Percentiles rank a stretch among this genome's conserved stretches.
Conservation (phyloP, 805 yeast genomes). For the Ogataea paradorogensis region DNA sequence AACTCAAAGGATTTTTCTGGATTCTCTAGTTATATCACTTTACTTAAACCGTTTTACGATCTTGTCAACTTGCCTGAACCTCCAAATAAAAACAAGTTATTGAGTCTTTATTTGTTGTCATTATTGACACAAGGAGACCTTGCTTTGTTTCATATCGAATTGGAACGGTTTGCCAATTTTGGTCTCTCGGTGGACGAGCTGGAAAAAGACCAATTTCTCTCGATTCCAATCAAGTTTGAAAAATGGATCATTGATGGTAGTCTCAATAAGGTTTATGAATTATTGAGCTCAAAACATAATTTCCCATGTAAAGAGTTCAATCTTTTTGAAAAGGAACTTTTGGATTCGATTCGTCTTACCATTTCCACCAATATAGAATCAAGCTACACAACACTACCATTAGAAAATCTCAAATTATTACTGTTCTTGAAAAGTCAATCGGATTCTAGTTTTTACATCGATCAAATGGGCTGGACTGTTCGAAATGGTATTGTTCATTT, state of each 20-base stretch:
- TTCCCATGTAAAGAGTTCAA: conserved; percentile 74
- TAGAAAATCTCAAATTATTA: conserved; percentile 77
- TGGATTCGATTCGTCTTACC: conserved; percentile 77
- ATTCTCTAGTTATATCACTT: conserved; percentile 72
- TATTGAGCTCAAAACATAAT: conserved; percentile 47
- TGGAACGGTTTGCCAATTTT: conserved; percentile 64
- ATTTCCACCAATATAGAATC: conserved; percentile 80
- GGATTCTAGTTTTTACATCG: conserved; percentile 55
- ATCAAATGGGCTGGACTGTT: conserved; percentile 58
- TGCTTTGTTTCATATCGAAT: conserved; percentile 85
- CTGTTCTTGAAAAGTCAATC: conserved; percentile 57
- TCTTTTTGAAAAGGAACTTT: conserved; percentile 71
- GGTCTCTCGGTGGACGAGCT: conserved; percentile 41
- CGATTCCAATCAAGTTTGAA: conserved; percentile 86
- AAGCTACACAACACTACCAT: conserved; percentile 73
- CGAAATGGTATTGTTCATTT: conserved; percentile 50
- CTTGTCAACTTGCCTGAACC: conserved; percentile 36
- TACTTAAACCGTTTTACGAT: conserved; percentile 74
- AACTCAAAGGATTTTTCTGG: conserved; percentile 56
- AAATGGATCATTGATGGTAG: conserved; percentile 96
- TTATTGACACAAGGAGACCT: conserved; percentile 80
- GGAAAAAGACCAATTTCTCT: conserved; percentile 68
- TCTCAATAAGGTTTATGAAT: conserved; percentile 85
- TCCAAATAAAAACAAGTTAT: conserved; percentile 65
- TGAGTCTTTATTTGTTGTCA: conserved; percentile 72